Evolutionary conservation across 2,329 filamentous ascomycete species (phyloP).

Genomic region (Ophiostoma montium): DNA sequence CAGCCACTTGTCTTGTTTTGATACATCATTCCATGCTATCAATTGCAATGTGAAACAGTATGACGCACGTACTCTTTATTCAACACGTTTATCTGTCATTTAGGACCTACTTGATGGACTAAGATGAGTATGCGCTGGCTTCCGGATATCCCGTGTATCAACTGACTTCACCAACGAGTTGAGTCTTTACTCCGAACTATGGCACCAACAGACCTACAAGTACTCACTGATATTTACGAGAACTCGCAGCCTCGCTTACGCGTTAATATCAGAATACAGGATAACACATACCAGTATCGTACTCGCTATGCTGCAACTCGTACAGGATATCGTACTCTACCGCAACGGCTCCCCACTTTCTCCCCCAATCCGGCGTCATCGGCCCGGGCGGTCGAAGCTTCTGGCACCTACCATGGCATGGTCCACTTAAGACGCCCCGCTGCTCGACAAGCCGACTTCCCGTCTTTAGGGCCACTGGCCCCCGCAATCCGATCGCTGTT

Average conservation of each 20-base stretch:
- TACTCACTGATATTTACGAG: too few species aligned
- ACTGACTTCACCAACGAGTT: background rate
- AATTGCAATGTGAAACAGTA: background rate
- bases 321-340: too few species aligned
- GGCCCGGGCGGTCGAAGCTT: conserved; percentile 9
- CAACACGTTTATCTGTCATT: background rate
- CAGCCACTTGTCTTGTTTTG: too few species aligned
- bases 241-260: too few species aligned
- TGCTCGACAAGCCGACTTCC: background rate
- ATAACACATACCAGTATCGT: too few species aligned
- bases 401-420: conserved; percentile 8
- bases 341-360: too few species aligned
- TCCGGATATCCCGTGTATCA: too few species aligned
- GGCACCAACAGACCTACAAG: too few species aligned
- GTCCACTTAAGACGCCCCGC: background rate
- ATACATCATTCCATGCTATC: too few species aligned
- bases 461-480: background rate
- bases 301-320: too few species aligned
- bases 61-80: background rate
- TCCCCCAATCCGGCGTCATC: background rate
- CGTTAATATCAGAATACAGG: too few species aligned
- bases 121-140: background rate
- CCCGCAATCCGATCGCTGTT: background rate
- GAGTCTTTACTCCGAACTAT: background rate
- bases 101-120: background rate